Evolutionary conservation across 352 stramenopile genomes (phyloP), one percentile per base, ranked within the genome.

Genomic region (Globisporangium recalcitrans): DNA sequence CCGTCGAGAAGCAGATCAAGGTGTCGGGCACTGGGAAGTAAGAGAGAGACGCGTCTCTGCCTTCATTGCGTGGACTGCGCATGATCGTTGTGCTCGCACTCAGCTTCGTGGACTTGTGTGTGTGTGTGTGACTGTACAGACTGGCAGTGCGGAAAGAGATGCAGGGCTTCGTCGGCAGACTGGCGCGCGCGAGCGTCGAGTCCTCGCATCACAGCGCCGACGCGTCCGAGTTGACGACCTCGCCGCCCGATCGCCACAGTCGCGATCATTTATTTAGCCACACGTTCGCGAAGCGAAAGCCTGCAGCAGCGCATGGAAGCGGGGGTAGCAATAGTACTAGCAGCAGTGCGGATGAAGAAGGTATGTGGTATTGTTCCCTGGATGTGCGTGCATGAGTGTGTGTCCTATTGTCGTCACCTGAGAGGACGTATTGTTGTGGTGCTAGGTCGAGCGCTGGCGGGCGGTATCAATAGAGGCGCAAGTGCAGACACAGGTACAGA

Each of bases 1-100:
- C 85, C 2, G 79, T 68, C 4, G 81, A 88, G 24, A 94, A 94
- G 69, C 78, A 92, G 52, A 88, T 94, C 58, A 73, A 82, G 54
- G 73, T 86, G 6, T 91, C 80, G 10, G 85, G 85, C 4, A 89
- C 79, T 1, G 75, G 75, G 10, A 90, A 89, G 70, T 68, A 36
- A 60, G 62, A n/a, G 1, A 44, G 36, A 44, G 32, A 38, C 9
- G 31, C 31, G 31, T 11, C 6, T 8, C 31, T 9, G 77, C 22
- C 11, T 49, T 61, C 3, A 34, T 55, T 44, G 13, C 40, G n/a
- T 54, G 14, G 31, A 29, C 46, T 21, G 6, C 16, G 44, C 8
- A 36, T 60, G 31, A 54, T 54, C n/a, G 14, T 19, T 59, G 48
- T 47, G 36, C 31, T 21, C 26, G 27, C 9, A 14, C 14, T 44